Conservation (phyloP, 306 rosid genomes). For the Alnus rubra region DNA sequence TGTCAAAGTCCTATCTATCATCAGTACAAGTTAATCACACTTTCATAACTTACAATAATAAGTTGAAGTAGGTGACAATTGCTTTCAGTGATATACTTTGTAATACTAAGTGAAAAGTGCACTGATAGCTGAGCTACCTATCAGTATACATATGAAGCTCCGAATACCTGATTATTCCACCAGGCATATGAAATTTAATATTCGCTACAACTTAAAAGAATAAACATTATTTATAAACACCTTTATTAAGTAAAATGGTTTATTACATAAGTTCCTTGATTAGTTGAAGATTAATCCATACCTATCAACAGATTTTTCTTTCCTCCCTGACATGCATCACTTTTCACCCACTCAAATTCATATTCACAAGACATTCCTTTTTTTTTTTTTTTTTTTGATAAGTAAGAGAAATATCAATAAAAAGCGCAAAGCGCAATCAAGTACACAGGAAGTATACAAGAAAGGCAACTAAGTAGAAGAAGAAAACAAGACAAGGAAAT, state of each 20-base stretch:
- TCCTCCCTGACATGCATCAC: neutral
- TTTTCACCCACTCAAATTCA: conserved; percentile 7
- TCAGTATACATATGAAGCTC: neutral
- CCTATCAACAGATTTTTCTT: neutral
- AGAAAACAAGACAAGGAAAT: too few species aligned
- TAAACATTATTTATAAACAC: neutral
- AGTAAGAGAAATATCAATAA: too few species aligned
- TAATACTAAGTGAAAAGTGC: neutral
- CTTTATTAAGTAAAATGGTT: neutral
- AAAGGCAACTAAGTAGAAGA: too few species aligned
- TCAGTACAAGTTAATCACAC: neutral
- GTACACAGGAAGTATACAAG: too few species aligned
- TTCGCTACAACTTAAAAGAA: neutral
- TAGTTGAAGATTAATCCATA: neutral
- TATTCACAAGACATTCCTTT: neutral
- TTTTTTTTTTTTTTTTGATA: too few species aligned
- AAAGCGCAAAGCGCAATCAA: too few species aligned
- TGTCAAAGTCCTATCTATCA: neutral
- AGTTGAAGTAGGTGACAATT: neutral
- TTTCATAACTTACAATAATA: neutral
- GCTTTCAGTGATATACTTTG: neutral
- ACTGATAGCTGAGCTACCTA: neutral
- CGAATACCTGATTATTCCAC: neutral
- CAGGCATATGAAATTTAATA: neutral
- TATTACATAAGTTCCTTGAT: neutral